phyloP scores from a whole-genome alignment of 2,329 filamentous ascomycete genomes.

The Aspergillus alliaceus region DNA sequence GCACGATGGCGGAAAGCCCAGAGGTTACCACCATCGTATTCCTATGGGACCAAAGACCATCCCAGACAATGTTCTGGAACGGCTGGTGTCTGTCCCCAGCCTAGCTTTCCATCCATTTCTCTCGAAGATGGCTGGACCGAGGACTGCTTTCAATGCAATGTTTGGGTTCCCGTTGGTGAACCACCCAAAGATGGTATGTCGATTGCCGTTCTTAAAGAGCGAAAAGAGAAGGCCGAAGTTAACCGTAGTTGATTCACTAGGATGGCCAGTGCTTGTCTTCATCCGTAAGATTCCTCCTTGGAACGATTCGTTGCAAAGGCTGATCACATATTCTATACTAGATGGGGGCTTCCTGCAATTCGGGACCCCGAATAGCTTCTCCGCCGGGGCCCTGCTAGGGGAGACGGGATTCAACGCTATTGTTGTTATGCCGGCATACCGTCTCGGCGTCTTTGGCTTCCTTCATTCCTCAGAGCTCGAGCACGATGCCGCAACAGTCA shows the following conservation, averaged over 20 bases:
- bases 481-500: constrained; percentile 37
- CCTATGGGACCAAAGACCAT: constrained; percentile 51
- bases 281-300: constrained; percentile 46
- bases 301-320: background rate
- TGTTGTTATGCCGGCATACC: constrained; percentile 57
- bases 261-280: constrained; percentile 61
- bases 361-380: constrained; percentile 51
- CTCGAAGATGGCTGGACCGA: constrained; percentile 44
- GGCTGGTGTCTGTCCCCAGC: constrained; percentile 53
- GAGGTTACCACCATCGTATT: constrained; percentile 48
- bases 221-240: background rate
- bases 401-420: constrained; percentile 53
- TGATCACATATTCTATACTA: constrained; percentile 15
- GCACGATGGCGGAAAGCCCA: constrained; percentile 53
- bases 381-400: constrained; percentile 47
- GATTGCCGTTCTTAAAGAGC: background rate
- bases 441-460: constrained; percentile 58
- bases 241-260: constrained; percentile 19
- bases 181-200: constrained; percentile 36
- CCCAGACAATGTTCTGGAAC: constrained; percentile 48
- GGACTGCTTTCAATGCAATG: constrained; percentile 58
- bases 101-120: constrained; percentile 31
- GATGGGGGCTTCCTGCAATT: constrained; percentile 60
- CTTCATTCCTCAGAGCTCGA: constrained; percentile 51
- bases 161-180: constrained; percentile 55